Conservation (phyloP, 306 rosid species). For the Potentilla sterilis region DNA sequence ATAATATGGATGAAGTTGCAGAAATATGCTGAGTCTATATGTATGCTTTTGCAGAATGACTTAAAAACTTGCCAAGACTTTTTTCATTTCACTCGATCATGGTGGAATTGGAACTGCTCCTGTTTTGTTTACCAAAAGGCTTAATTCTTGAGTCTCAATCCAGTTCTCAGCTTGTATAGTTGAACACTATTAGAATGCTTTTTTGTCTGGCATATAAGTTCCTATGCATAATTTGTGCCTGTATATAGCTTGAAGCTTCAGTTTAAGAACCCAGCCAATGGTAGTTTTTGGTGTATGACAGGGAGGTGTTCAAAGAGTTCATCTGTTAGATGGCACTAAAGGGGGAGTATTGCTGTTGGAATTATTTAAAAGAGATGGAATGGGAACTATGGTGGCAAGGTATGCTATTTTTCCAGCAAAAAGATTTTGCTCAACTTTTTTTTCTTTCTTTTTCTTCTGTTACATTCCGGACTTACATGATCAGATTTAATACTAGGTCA, state of each 20-base stretch:
- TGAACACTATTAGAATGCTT: conserved; percentile 5
- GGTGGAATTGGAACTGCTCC: too few relatives aligned
- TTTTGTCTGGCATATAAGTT: conserved; percentile 22
- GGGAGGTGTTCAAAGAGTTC: conserved; percentile 99
- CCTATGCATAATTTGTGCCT: conserved; percentile 13
- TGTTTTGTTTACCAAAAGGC: not conserved
- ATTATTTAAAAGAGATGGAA: conserved; percentile 92
- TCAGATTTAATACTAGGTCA: not conserved
- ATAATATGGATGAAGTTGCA: not conserved
- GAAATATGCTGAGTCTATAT: not conserved
- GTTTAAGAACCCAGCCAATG: conserved; percentile 36
- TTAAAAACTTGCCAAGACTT: not conserved
- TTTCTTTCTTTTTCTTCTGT: not conserved
- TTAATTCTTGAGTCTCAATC: conserved; percentile 3
- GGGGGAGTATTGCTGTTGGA: conserved; percentile 91
- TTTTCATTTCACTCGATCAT: not conserved
- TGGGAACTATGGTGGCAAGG: conserved; percentile 99
- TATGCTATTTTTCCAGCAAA: conserved; percentile 33
- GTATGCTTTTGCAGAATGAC: not conserved
- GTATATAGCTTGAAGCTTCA: conserved; percentile 36
- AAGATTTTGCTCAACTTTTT: not conserved
- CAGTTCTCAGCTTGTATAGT: not conserved
- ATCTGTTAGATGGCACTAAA: conserved; percentile 89
- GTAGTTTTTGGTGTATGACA: conserved; percentile 43
- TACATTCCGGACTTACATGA: not conserved